phyloP scores from a whole-genome alignment of 139 green algal genomes.

The Coelastrella sp. region DNA sequence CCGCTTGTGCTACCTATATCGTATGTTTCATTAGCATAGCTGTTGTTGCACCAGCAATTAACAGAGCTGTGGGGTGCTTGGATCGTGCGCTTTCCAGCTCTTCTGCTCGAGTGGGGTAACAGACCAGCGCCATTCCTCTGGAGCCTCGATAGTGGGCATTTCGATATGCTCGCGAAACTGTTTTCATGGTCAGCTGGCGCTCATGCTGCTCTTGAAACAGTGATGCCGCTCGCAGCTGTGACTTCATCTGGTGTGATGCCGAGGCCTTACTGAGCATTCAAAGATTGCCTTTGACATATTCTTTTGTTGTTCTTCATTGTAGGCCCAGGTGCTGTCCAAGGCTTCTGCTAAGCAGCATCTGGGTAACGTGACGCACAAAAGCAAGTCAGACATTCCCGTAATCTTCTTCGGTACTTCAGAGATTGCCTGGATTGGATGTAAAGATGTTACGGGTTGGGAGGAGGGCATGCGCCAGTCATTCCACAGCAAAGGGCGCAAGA shows the following conservation, averaged over 20 bases:
- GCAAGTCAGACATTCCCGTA: conserved; percentile 52
- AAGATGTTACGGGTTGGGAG: conserved; percentile 59
- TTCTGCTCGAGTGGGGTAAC: background rate
- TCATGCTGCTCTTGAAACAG: background rate
- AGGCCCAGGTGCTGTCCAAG: conserved; percentile 47
- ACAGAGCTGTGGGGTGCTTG: background rate
- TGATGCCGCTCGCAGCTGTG: conserved; percentile 1
- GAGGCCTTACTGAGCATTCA: background rate
- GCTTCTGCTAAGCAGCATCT: conserved; percentile 32
- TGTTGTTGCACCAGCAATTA: no score
- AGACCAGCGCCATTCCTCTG: background rate
- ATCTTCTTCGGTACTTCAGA: conserved; percentile 88
- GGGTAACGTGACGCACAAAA: conserved; percentile 32
- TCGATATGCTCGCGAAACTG: background rate
- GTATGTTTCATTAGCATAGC: no score
- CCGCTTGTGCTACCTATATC: no score
- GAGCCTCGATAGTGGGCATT: background rate
- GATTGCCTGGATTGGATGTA: conserved; percentile 72
- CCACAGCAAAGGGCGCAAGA: conserved; percentile 62
- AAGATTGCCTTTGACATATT: background rate
- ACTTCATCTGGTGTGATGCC: background rate
- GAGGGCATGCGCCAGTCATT: conserved; percentile 62
- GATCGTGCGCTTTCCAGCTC: background rate
- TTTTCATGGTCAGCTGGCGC: background rate
- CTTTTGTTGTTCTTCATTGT: background rate